Percentiles rank a stretch among this genome's conserved stretches.
Evolutionary conservation across 2,329 filamentous ascomycete genomes (phyloP).

Genomic region (Clonostachys byssicola): DNA sequence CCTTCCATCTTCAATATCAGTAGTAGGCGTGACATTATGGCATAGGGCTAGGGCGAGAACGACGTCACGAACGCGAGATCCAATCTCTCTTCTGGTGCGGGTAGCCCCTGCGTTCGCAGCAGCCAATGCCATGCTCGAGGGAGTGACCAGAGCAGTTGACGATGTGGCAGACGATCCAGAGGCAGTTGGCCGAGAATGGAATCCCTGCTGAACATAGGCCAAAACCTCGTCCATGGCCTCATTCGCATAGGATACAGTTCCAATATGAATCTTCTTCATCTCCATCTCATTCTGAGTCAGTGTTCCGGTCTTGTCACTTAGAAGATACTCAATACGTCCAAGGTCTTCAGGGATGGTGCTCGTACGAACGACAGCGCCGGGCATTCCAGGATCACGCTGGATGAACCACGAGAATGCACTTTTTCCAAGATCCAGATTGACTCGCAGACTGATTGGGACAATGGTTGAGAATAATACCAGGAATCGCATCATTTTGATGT

Average conservation of each 20-base stretch:
- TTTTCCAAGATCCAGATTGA: constrained; percentile 97
- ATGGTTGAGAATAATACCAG: constrained; percentile 98
- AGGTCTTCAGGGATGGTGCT: constrained; percentile 97
- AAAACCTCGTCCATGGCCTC: constrained; percentile 98
- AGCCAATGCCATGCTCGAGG: constrained; percentile 66
- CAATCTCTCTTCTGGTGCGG: constrained; percentile 87
- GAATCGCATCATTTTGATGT: constrained; percentile 97
- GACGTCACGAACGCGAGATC: constrained; percentile 86
- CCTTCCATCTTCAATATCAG: constrained; percentile 75
- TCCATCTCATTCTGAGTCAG: constrained; percentile 98
- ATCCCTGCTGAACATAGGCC: constrained; percentile 81
- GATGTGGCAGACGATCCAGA: constrained; percentile 15
- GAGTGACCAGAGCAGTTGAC: constrained; percentile 61
- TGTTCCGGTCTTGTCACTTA: constrained; percentile 98
- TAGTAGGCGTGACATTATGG: constrained; percentile 88
- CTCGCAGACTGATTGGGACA: constrained; percentile 91
- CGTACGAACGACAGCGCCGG: constrained; percentile 87
- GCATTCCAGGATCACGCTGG: constrained; percentile 83
- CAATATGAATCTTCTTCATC: constrained; percentile 97
- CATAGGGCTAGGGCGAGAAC: constrained; percentile 89
- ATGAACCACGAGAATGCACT: constrained; percentile 96
- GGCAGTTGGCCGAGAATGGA: constrained; percentile 47
- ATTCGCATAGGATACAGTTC: constrained; percentile 96
- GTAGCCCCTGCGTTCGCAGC: constrained; percentile 62
- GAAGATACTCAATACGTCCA: constrained; percentile 89